Conservation (phyloP, 192 early-diverging fungal genomes). For the Gryganskiella cystojenkinii region DNA sequence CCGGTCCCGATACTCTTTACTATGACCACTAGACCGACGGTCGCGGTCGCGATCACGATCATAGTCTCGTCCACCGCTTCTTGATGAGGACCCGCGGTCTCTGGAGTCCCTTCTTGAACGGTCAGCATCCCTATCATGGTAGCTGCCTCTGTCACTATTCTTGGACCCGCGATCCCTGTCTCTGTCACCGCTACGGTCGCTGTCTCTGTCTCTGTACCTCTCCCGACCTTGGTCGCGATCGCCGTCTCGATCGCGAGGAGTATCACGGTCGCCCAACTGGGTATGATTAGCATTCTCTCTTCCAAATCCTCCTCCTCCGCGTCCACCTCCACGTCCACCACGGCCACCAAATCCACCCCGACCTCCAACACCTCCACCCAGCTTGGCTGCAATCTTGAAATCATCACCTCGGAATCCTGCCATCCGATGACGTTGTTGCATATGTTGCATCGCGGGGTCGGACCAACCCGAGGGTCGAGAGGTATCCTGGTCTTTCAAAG, state of each 20-base stretch:
- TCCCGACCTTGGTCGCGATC: background rate
- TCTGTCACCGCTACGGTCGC: conserved; percentile 12
- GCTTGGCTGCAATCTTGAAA: conserved; percentile 25
- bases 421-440: conserved; percentile 23
- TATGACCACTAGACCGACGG: no score
- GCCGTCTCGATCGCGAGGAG: conserved; percentile 1
- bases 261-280: conserved; percentile 3
- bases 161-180: conserved; percentile 5
- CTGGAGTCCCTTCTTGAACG: background rate
- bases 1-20: conserved; percentile 9
- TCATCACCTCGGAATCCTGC: conserved; percentile 37
- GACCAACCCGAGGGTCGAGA: conserved; percentile 54
- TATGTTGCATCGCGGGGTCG: conserved; percentile 23
- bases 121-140: conserved; percentile 12
- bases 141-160: background rate
- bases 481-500: conserved; percentile 87
- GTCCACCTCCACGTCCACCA: background rate
- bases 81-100: background rate
- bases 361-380: conserved; percentile 20
- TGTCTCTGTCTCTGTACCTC: background rate
- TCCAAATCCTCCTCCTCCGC: background rate
- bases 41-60: background rate
- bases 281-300: conserved; percentile 22
- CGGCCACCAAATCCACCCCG: conserved; percentile 12
- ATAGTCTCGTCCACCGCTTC: conserved; percentile 1